Evolutionary conservation across 2,329 filamentous ascomycete species (phyloP).

Genomic region (Cordyceps militaris): DNA sequence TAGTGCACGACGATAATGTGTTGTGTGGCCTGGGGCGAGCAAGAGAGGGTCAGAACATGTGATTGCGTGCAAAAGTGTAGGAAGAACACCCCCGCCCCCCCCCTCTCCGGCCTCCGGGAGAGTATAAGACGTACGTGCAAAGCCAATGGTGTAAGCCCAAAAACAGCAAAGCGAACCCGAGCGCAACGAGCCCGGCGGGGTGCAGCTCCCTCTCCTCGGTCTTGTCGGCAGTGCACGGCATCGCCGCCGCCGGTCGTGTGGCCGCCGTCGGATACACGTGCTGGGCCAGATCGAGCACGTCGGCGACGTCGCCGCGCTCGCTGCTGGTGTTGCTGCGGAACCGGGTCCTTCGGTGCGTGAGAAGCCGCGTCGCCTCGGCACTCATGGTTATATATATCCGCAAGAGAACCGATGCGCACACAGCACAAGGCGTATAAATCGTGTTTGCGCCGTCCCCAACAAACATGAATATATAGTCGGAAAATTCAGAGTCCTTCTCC

Average conservation of each 20-base stretch:
- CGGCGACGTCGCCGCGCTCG: not conserved
- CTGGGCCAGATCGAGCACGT: not conserved
- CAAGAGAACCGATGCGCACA: no score
- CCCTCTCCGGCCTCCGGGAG: not conserved
- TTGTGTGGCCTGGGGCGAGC: not conserved
- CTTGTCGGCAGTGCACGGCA: not conserved
- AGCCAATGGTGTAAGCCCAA: conserved; percentile 2
- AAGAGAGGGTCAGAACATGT: not conserved
- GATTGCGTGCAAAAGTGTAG: not conserved
- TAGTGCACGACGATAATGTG: not conserved
- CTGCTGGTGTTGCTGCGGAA: not conserved
- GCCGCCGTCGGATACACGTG: not conserved
- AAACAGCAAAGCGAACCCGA: not conserved
- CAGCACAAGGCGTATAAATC: no score
- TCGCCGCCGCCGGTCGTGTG: not conserved
- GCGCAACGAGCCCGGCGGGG: not conserved
- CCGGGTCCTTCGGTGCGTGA: not conserved
- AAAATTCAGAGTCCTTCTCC: no score
- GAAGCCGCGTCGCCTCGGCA: not conserved
- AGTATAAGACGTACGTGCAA: not conserved
- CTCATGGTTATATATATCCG: not conserved
- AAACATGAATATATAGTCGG: no score
- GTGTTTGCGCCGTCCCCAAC: no score
- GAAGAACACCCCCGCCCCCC: not conserved
- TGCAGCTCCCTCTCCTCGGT: not conserved